Evolutionary conservation across 1,284 basidiomycete genomes (phyloP), one percentile per base, ranked within the genome.

Genomic region (Ganoderma resinaceum): DNA sequence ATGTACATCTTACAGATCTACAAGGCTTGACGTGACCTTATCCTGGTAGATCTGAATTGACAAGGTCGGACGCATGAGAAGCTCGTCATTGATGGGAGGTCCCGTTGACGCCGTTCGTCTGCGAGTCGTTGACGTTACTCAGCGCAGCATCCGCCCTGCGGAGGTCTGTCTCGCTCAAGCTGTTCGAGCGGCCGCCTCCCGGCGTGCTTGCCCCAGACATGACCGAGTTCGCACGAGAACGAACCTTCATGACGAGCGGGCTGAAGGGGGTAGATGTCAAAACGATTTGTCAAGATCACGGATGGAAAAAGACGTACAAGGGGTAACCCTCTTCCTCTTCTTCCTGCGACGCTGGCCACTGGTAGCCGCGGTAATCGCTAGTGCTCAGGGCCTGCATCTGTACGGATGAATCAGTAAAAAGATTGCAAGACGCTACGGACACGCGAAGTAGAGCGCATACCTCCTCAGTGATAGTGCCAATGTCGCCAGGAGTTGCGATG

Each of bases 391-490:
- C 82, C 78, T 97, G 92, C 96, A 98, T 97, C 91, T 92, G 38
- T 6, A 18, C 4, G n/a, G 2, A 38, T 3, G 31, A 6, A 29
- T 61, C 57, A 61, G 11, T 38, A 23, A 40, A 23, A 23, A 23
- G 35, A 12, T 31, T 11, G 26, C 38, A 12, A 23, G n/a, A 40
- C 35, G 11, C 11, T n/a, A 9, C 9, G 29, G 5, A 4, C 20
- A 18, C 5, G 26, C 35, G 8, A 52, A 52, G 23, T 40, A 26
- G 8, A 9, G 20, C 8, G 74, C 83, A 42, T 70, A 91, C 91
- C 84, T 96, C 94, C 81, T 97, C 95, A 1, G 95, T 97, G 67
- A 98, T 84, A 20, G 96, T 98, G n/a, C 94, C 96, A 72, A 97
- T 85, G 82, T 97, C 94, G 11, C 95, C 96, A 0, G 96, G 96